phyloP scores from a whole-genome alignment of 2,329 filamentous ascomycete species.

The Rutstroemia sp. region DNA sequence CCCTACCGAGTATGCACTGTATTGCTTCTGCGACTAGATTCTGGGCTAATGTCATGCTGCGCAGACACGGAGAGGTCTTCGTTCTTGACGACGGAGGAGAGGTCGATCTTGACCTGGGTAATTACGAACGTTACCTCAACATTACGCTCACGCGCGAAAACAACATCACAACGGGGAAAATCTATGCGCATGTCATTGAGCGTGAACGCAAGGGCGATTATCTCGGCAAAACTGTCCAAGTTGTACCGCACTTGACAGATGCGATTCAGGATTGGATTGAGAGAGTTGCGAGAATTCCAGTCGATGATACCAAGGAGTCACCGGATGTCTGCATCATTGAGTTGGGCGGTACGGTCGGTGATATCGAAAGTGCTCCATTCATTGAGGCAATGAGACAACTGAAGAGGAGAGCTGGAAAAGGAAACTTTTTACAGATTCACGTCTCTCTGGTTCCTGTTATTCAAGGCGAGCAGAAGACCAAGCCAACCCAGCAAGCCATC shows the following conservation, averaged over 20 bases:
- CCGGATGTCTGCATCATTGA: conserved; percentile 90
- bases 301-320: conserved; percentile 73
- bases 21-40: conserved; percentile 7
- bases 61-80: conserved; percentile 79
- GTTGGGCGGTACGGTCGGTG: conserved; percentile 62
- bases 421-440: conserved; percentile 83
- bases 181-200: conserved; percentile 84
- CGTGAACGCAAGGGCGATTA: conserved; percentile 57
- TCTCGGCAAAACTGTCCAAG: conserved; percentile 80
- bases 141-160: conserved; percentile 76
- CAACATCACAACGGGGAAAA: conserved; percentile 97
- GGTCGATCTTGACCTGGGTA: conserved; percentile 66
- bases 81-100: conserved; percentile 80
- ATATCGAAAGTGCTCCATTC: conserved; percentile 84
- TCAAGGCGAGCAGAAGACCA: conserved; percentile 78
- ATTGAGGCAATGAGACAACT: conserved; percentile 81
- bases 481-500: conserved; percentile 90
- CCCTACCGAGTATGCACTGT: conserved; percentile 47
- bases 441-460: conserved; percentile 77
- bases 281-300: conserved; percentile 74
- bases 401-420: conserved; percentile 60
- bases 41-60: conserved; percentile 24
- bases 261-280: conserved; percentile 91
- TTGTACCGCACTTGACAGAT: conserved; percentile 87
- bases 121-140: conserved; percentile 75